Conservation (phyloP, 768 basidiomycete genomes). For the Mrakia frigida region DNA sequence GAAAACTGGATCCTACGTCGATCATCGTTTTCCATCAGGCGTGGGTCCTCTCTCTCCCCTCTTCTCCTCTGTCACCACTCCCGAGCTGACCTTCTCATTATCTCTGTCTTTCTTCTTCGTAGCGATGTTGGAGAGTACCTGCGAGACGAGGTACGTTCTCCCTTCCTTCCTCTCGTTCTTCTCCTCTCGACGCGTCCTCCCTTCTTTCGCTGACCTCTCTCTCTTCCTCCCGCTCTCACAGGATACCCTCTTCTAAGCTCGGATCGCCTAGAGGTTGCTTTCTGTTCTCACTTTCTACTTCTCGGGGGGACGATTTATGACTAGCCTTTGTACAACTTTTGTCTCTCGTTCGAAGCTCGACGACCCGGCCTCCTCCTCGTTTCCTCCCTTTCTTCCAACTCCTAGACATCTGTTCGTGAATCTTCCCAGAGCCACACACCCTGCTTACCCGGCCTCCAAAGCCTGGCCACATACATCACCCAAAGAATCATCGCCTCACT, state of each 20-base stretch:
- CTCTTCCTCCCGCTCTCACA: not conserved
- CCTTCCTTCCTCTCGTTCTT: not conserved
- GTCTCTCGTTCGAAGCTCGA: not conserved
- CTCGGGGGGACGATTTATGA: slow-evolving; percentile 13
- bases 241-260: slow-evolving; percentile 36
- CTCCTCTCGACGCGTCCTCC: not conserved
- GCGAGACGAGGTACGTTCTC: slow-evolving; percentile 67
- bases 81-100: slow-evolving; percentile 22
- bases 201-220: not conserved
- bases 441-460: too few relatives aligned
- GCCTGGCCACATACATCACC: too few relatives aligned
- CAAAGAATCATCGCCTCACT: too few relatives aligned
- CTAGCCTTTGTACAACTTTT: slow-evolving; percentile 5
- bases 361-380: not conserved
- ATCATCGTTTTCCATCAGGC: slow-evolving; percentile 99
- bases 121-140: slow-evolving; percentile 98
- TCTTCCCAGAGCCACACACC: too few relatives aligned
- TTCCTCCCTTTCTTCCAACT: not conserved
- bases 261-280: not conserved
- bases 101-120: slow-evolving; percentile 32
- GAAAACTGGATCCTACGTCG: slow-evolving; percentile 93
- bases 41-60: slow-evolving; percentile 49
- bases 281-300: not conserved
- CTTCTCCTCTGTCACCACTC: not conserved
- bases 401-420: too few relatives aligned